These are phyloP conservation scores for Exobasidium rhododendri DNA, from an alignment of 1,284 basidiomycete species.

Conservation along the genomic window DNA sequence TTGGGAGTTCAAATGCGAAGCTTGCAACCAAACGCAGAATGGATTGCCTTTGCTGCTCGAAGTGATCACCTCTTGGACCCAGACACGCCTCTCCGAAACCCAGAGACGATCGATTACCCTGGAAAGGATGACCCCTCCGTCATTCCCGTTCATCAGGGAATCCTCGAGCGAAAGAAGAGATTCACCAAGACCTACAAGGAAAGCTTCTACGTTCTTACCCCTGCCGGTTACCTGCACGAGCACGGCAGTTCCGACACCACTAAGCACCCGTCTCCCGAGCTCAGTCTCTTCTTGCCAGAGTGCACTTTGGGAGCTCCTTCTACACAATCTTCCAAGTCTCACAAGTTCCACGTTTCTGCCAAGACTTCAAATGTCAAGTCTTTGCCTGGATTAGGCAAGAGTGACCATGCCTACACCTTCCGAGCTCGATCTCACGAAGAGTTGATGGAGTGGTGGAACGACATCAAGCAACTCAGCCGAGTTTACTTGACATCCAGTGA, in stretches of 20 bases:
- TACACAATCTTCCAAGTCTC: conserved; percentile 66
- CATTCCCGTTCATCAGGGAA: conserved; percentile 80
- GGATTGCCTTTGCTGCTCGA: conserved; percentile 92
- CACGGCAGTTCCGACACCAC: conserved; percentile 77
- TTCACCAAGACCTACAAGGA: conserved; percentile 82
- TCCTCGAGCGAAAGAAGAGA: conserved; percentile 93
- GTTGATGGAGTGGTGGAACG: conserved; percentile 99
- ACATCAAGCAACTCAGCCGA: conserved; percentile 91
- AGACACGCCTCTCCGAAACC: conserved; percentile 69
- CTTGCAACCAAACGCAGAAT: conserved; percentile 87
- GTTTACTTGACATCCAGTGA: conserved; percentile 93
- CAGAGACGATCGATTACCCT: conserved; percentile 74
- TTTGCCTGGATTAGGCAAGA: conserved; percentile 60
- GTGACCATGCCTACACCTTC: conserved; percentile 79
- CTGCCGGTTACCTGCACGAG: conserved; percentile 92
- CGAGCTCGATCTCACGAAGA: conserved; percentile 84
- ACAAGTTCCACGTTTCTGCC: conserved; percentile 98
- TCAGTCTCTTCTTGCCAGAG: conserved; percentile 86
- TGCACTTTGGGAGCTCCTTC: conserved; percentile 96
- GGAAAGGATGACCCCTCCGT: conserved; percentile 89
- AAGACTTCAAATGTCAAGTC: conserved; percentile 61
- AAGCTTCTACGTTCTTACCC: conserved; percentile 83
- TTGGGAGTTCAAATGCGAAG: conserved; percentile 77
- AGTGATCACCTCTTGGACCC: conserved; percentile 95
- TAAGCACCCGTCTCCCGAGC: conserved; percentile 66